Conservation (phyloP, 495 filamentous ascomycete species). For the Eremomyces bilateralis region DNA sequence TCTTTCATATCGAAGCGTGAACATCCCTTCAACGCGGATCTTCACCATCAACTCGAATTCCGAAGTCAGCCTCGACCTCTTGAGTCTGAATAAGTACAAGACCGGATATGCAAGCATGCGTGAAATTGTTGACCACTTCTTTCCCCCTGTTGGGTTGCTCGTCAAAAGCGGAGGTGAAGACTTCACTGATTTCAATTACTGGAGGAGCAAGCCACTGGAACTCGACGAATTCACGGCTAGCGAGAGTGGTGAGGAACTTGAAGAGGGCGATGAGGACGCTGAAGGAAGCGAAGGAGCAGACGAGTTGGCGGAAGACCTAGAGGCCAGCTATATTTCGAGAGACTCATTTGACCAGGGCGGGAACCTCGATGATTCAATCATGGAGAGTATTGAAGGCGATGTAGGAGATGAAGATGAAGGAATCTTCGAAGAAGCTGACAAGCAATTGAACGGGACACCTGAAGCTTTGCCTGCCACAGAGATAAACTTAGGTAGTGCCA, state of each 20-base stretch:
- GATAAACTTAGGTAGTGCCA: too few relatives aligned
- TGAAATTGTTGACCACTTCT: constrained; percentile 92
- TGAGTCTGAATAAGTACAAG: constrained; percentile 84
- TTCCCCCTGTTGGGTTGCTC: constrained; percentile 33
- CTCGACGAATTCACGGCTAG: constrained; percentile 19
- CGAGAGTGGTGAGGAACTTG: constrained; percentile 20
- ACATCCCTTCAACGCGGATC: constrained; percentile 79
- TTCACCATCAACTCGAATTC: constrained; percentile 99
- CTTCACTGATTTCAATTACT: constrained; percentile 24
- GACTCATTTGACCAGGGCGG: constrained; percentile 15
- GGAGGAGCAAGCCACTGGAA: constrained; percentile 18
- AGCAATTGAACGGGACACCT: too few relatives aligned
- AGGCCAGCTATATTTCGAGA: constrained; percentile 13
- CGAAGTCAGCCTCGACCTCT: constrained; percentile 78
- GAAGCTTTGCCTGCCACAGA: too few relatives aligned
- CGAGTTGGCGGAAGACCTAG: constrained; percentile 23
- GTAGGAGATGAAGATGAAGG: constrained; percentile 6
- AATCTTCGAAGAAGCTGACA: constrained; percentile 12
- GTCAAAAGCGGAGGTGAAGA: constrained; percentile 19
- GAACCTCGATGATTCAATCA: constrained; percentile 11
- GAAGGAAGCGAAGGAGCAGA: constrained; percentile 18
- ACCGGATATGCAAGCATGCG: constrained; percentile 93
- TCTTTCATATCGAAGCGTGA: constrained; percentile 84
- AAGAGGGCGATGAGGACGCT: constrained; percentile 25
- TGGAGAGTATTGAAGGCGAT: constrained; percentile 17